Evolutionary conservation across 352 stramenopile genomes (phyloP).

Genomic region (Pythium phragmiticola): DNA sequence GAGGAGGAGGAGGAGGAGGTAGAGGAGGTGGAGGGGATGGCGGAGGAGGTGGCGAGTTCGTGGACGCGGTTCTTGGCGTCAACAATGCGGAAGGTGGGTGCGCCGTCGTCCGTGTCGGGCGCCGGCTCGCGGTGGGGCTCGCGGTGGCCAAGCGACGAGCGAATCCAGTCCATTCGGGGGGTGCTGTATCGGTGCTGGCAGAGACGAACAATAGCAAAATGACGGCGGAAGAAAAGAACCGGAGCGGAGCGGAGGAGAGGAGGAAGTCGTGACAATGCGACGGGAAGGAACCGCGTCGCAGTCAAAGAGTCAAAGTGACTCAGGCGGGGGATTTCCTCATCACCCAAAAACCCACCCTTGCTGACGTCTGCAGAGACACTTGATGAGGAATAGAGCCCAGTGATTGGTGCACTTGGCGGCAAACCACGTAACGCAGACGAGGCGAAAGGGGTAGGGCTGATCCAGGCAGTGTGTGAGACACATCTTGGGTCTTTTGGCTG

Average conservation of each 20-base stretch:
- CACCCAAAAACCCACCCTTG: slow-evolving; percentile 23
- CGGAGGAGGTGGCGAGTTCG: slow-evolving; percentile 34
- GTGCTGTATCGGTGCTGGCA: not conserved
- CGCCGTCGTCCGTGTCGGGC: slow-evolving; percentile 21
- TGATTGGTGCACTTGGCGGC: slow-evolving; percentile 19
- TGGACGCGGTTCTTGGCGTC: slow-evolving; percentile 73
- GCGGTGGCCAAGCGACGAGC: slow-evolving; percentile 16
- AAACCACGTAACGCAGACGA: slow-evolving; percentile 23
- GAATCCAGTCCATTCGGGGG: slow-evolving; percentile 26
- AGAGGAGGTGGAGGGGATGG: not conserved
- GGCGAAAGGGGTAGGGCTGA: slow-evolving; percentile 11
- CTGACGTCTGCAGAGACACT: slow-evolving; percentile 25
- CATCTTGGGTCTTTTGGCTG: slow-evolving; percentile 5
- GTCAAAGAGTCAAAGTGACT: slow-evolving; percentile 20
- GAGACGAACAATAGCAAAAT: slow-evolving; percentile 15
- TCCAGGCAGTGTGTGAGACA: slow-evolving; percentile 23
- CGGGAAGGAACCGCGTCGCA: slow-evolving; percentile 14
- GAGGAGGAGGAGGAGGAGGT: too few species aligned
- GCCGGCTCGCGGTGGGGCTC: slow-evolving; percentile 22
- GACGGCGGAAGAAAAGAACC: slow-evolving; percentile 1
- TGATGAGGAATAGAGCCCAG: not conserved
- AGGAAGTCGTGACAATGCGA: slow-evolving; percentile 13
- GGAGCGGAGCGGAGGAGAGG: slow-evolving; percentile 6
- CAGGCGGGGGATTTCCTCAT: slow-evolving; percentile 9
- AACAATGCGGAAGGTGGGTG: slow-evolving; percentile 64